Percentiles rank a stretch among this genome's conserved stretches.
phyloP scores from a whole-genome alignment of 306 rosid species.

The Carpinus fangiana region DNA sequence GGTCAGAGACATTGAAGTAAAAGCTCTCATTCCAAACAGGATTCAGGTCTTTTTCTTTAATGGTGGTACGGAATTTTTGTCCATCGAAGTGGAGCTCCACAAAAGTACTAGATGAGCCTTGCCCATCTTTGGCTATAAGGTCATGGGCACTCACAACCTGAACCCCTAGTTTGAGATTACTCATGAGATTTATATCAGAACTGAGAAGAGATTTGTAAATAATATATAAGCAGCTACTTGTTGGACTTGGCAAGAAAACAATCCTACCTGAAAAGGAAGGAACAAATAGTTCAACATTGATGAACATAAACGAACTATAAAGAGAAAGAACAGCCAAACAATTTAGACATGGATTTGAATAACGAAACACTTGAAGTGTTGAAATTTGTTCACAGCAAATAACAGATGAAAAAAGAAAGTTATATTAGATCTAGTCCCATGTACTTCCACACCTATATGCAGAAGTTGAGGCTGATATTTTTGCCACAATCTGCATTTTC shows the following conservation, averaged over 20 bases:
- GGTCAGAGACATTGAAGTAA: slow-evolving; percentile 81
- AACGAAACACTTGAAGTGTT: background rate
- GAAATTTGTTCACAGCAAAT: background rate
- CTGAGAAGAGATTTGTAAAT: background rate
- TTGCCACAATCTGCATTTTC: background rate
- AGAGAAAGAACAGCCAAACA: background rate
- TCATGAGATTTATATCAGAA: slow-evolving; percentile 44
- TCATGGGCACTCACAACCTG: slow-evolving; percentile 83
- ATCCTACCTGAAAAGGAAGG: slow-evolving; percentile 37
- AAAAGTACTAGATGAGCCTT: slow-evolving; percentile 61
- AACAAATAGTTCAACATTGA: slow-evolving; percentile 12
- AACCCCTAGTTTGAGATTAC: slow-evolving; percentile 68
- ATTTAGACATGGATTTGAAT: background rate
- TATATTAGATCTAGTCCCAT: background rate
- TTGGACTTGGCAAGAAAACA: slow-evolving; percentile 10
- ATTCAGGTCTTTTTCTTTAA: slow-evolving; percentile 66
- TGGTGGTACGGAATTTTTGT: slow-evolving; percentile 69
- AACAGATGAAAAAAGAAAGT: background rate
- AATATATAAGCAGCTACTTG: slow-evolving; percentile 19
- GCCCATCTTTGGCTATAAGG: slow-evolving; percentile 78
- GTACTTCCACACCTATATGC: background rate
- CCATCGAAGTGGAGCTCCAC: slow-evolving; percentile 88
- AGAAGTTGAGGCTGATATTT: background rate
- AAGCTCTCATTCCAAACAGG: slow-evolving; percentile 88
- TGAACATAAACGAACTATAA: background rate